These are phyloP conservation scores for Cucumis hystrix DNA, from an alignment of 306 rosid species.

Conservation along the genomic window DNA sequence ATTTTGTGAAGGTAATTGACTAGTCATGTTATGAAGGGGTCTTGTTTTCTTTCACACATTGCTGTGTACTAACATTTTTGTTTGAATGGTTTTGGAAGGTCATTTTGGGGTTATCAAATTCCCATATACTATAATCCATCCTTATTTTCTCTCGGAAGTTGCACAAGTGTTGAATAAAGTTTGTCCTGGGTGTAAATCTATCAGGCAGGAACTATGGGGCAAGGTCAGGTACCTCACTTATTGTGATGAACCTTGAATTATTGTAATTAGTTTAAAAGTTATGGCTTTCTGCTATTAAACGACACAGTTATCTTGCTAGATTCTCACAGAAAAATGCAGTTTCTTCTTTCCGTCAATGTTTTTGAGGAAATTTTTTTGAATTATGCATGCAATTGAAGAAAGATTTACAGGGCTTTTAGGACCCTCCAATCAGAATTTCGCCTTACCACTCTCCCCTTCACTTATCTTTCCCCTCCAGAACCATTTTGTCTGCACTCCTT, in stretches of 20 bases:
- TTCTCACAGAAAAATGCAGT: neutral
- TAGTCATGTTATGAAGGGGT: constrained; percentile 7
- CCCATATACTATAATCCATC: constrained; percentile 55
- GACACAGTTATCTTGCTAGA: neutral
- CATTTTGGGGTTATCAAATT: constrained; percentile 76
- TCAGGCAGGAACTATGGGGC: constrained; percentile 28
- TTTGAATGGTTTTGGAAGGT: constrained; percentile 37
- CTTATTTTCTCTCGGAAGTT: constrained; percentile 66
- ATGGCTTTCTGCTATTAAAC: neutral
- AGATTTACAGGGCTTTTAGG: neutral
- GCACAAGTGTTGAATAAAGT: constrained; percentile 64
- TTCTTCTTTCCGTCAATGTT: too few relatives aligned
- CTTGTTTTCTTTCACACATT: neutral
- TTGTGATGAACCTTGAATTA: constrained; percentile 12
- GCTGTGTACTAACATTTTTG: constrained; percentile 17
- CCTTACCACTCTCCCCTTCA: neutral
- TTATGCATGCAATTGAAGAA: too few relatives aligned
- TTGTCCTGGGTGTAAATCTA: constrained; percentile 74
- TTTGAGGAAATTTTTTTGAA: too few relatives aligned
- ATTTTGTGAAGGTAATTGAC: constrained; percentile 56
- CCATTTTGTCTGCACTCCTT: neutral
- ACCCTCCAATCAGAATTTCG: neutral
- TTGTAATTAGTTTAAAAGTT: neutral
- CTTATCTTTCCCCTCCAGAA: neutral
- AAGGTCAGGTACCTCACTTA: constrained; percentile 58